Evolutionary conservation across 75 land plant species (phyloP).

Genomic region (Ceratopteris richardii): DNA sequence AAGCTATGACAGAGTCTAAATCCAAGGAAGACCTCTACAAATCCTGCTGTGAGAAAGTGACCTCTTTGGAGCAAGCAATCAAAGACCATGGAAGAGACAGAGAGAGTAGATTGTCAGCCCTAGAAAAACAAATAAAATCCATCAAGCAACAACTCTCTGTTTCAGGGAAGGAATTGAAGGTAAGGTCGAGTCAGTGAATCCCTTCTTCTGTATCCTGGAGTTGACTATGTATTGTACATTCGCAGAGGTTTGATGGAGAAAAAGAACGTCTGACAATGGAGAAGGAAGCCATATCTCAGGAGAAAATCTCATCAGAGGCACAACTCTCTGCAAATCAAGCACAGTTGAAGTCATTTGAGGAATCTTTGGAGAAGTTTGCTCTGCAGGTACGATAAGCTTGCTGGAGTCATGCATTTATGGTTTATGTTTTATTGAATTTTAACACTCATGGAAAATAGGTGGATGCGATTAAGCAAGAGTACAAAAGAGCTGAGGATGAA

Average conservation of each 20-base stretch:
- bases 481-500: slow-evolving; percentile 57
- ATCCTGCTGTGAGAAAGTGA: slow-evolving; percentile 34
- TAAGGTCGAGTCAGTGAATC: slow-evolving; percentile 17
- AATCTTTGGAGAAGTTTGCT: slow-evolving; percentile 39
- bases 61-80: slow-evolving; percentile 48
- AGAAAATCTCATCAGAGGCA: slow-evolving; percentile 44
- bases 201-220: not conserved
- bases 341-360: slow-evolving; percentile 52
- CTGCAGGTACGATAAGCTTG: slow-evolving; percentile 49
- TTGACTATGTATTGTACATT: not conserved
- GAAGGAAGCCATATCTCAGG: slow-evolving; percentile 70
- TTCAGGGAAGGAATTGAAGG: slow-evolving; percentile 71
- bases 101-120: slow-evolving; percentile 44
- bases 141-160: slow-evolving; percentile 56
- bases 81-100: slow-evolving; percentile 56
- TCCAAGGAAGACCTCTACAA: slow-evolving; percentile 43
- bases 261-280: slow-evolving; percentile 81
- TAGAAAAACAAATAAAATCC: slow-evolving; percentile 66
- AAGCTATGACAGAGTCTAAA: slow-evolving; percentile 34
- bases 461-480: slow-evolving; percentile 35
- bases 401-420: not conserved
- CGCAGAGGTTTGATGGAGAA: slow-evolving; percentile 73
- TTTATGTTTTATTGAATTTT: not conserved
- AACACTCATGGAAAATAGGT: slow-evolving; percentile 30
- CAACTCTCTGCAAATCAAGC: slow-evolving; percentile 36